These are phyloP conservation scores for Capsicum rhomboideum DNA, from an alignment of 257 asterid species.

Conservation along the genomic window DNA sequence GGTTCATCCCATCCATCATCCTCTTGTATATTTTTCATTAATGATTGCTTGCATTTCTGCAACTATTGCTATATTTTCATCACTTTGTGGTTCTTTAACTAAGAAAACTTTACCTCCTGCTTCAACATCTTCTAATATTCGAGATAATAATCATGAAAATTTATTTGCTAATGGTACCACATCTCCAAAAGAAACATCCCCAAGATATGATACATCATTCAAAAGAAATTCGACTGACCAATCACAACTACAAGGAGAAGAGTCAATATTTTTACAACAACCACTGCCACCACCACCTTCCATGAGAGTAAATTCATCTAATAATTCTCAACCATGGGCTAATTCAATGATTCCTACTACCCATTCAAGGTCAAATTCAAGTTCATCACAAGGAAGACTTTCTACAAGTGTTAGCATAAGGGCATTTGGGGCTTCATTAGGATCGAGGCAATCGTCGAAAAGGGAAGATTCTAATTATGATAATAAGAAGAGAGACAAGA, in stretches of 20 bases:
- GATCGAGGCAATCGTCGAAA: slow-evolving; percentile 11
- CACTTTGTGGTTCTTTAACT: slow-evolving; percentile 44
- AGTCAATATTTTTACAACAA: neutral
- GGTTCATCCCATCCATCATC: slow-evolving; percentile 10
- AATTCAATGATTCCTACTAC: neutral
- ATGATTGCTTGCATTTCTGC: slow-evolving; percentile 23
- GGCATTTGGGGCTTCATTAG: slow-evolving; percentile 14
- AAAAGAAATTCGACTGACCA: neutral
- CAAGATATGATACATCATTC: neutral
- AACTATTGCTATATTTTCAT: slow-evolving; percentile 32
- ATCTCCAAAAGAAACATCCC: neutral
- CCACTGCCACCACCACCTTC: slow-evolving; percentile 34
- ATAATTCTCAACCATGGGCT: neutral
- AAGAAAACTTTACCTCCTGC: slow-evolving; percentile 11
- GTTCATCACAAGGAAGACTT: slow-evolving; percentile 18
- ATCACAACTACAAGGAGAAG: neutral
- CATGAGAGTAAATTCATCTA: slow-evolving; percentile 12
- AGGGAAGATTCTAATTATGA: neutral
- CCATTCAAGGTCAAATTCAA: slow-evolving; percentile 26
- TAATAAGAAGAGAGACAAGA: slow-evolving; percentile 19
- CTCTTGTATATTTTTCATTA: slow-evolving; percentile 10
- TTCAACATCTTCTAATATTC: neutral
- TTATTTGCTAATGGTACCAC: neutral
- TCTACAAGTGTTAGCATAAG: slow-evolving; percentile 45
- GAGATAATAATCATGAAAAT: neutral